A percentile compares a stretch with the other conserved stretches of the same genome.
Evolutionary conservation across 768 basidiomycete genomes (phyloP).

Genomic region (Omphalotus guepiniiformis): DNA sequence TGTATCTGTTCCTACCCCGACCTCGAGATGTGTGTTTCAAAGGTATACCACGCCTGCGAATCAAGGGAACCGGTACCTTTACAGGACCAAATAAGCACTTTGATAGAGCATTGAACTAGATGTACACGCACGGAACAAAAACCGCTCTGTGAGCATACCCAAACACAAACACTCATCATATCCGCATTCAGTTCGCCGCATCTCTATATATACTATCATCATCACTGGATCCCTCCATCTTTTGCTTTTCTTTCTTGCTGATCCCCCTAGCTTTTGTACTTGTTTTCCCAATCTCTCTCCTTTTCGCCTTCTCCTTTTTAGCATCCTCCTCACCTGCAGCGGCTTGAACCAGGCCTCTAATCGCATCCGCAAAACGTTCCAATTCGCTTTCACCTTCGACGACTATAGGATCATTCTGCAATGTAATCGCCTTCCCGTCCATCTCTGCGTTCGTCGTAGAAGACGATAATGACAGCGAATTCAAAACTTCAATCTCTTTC

Average conservation of each 20-base stretch:
- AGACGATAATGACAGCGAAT: conserved; percentile 30
- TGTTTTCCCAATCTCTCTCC: conserved; percentile 5
- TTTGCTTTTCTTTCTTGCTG: background rate
- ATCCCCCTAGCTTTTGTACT: background rate
- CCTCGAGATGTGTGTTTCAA: too few relatives aligned
- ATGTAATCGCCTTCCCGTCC: conserved; percentile 1
- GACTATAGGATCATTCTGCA: conserved; percentile 2
- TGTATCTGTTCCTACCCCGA: too few relatives aligned
- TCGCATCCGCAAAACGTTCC: conserved; percentile 1
- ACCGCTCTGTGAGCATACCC: too few relatives aligned
- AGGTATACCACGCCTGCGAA: too few relatives aligned
- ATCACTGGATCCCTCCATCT: background rate
- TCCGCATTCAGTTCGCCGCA: too few relatives aligned
- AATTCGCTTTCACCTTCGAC: conserved; percentile 2
- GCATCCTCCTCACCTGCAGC: conserved; percentile 2
- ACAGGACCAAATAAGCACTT: too few relatives aligned
- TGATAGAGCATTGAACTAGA: too few relatives aligned
- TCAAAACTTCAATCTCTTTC: conserved; percentile 64
- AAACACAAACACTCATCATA: too few relatives aligned
- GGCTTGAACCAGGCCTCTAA: conserved; percentile 13
- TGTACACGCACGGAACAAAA: too few relatives aligned
- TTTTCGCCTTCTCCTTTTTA: conserved; percentile 12
- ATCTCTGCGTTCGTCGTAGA: conserved; percentile 6
- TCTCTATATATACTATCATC: too few relatives aligned
- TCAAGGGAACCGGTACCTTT: too few relatives aligned